Base-by-base conservation (phyloP, 768 basidiomycete species). In the Myochromella boudieri region DNA sequence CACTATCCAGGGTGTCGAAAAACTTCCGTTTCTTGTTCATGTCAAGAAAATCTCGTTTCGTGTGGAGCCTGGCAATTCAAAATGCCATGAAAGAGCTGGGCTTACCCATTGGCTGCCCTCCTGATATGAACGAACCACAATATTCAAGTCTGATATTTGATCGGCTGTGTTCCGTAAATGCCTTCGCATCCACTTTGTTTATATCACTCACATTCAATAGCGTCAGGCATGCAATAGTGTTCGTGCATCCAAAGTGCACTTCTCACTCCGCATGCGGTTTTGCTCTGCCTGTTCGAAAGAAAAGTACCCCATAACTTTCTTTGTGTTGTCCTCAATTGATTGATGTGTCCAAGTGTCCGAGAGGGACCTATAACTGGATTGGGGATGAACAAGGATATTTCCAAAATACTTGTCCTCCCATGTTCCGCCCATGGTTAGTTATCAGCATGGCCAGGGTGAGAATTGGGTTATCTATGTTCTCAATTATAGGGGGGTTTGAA, bases 131-230 rank as follows among this genome's bases (percentile, higher is more conserved):
- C 18, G 44, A 46, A 38, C 44, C 44, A 5, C 34, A 46, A 20
- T 46, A 46, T 46, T 34, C 44, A 7, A 46, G 44, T n/a, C 44
- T 46, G 11, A 11, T 46, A 3, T 46, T 46, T 17, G 44, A 46
- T 5, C 36, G 31, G 24, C 15, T 28, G 5, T 46, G 44, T 29
- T 46, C 27, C n/a, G 44, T 46, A 28, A 14, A 34, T 14, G 14
- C 0, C 11, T 11, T 20, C 12, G 6, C n/a, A 22, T 27, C 8
- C 22, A 1, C 9, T 31, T 14, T 2, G 20, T 22, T n/a, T 7
- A 22, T 12, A 4, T 10, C 14, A 2, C 14, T 14, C 1, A 27
- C n/a, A n/a, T 38, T 18, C 17, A 27, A 27, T 1, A 18, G 18
- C 4, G 14, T 2, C 24, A 48, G 47, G 47, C 47, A 12, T 48